Conservation (phyloP, 1,284 basidiomycete genomes). For the Rhizoctonia solani region DNA sequence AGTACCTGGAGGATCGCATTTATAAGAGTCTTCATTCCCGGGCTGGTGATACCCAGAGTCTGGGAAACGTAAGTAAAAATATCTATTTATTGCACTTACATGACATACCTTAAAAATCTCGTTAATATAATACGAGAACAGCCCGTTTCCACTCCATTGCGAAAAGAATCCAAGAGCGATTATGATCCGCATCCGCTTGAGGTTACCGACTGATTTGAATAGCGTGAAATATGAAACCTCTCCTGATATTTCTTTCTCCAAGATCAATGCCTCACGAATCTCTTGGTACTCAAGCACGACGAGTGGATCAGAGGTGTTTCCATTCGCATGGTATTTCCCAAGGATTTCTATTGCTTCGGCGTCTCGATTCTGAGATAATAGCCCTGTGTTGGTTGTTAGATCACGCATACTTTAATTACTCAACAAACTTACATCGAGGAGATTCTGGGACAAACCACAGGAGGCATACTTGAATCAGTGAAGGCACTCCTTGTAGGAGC, state of each 20-base stretch:
- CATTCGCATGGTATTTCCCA: conserved; percentile 66
- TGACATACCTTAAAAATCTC: conserved; percentile 50
- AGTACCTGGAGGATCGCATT: conserved; percentile 63
- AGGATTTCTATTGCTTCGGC: conserved; percentile 54
- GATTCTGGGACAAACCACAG: conserved; percentile 64
- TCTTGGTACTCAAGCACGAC: conserved; percentile 44
- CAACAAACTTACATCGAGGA: conserved; percentile 54
- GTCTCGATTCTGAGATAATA: conserved; percentile 27
- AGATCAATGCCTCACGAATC: conserved; percentile 63
- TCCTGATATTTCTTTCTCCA: conserved; percentile 57
- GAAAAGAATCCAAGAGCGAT: conserved; percentile 62
- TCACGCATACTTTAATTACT: background rate
- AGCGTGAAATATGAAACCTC: conserved; percentile 55
- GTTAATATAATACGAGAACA: conserved; percentile 66
- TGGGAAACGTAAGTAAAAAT: conserved; percentile 47
- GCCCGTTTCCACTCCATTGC: conserved; percentile 69
- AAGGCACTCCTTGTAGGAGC: conserved; percentile 66
- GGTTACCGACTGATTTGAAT: conserved; percentile 61
- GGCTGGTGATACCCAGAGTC: conserved; percentile 58
- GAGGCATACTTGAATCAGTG: conserved; percentile 58
- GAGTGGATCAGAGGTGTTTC: conserved; percentile 42
- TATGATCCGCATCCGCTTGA: conserved; percentile 61
- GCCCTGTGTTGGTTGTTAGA: conserved; percentile 38
- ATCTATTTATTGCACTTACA: background rate
- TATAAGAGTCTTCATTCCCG: conserved; percentile 60